Evolutionary conservation across 768 basidiomycete species (phyloP), one percentile per base, ranked within the genome.

Genomic region (Dendrothele bispora): DNA sequence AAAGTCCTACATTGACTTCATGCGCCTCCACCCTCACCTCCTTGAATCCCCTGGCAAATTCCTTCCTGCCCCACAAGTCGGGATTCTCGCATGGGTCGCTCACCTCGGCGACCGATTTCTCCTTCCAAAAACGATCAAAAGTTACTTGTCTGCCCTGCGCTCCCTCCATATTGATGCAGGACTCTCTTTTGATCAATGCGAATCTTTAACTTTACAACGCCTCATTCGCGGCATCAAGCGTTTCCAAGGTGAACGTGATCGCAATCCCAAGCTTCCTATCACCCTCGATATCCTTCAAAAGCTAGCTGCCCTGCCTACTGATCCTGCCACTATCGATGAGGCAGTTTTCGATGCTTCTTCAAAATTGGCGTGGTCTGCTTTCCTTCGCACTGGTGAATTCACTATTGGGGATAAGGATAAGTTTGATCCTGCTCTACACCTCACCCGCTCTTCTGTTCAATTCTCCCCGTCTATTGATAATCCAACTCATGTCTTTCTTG

Each of bases 151-250:
- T 7, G 39, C 27, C 17, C 41, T 64, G 40, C 49, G 54, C 43
- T 62, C 63, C 47, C 54, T 65, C 45, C 68, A 71, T 38, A 35
- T 63, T 29, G 60, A 71, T 25, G 40, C 52, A 6, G 62, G 57
- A 28, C 58, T 67, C n/a, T 51, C 62, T 17, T 60, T 60, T 24
- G 21, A 37, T 1, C 50, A 57, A 2, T 57, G 55, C 29, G 47
- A 65, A 26, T 64, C 64, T 8, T 55, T 56, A 1, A 55, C 55
- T 2, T 37, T 68, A 11, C 58, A 61, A 21, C 52, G 61, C 0
- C 43, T 69, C 30, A 54, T 69, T 35, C 49, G 65, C 0, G 68
- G 69, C 7, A 68, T 67, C 50, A 68, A 69, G 49, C 54, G 51
- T 5, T 58, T 56, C 29, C 53, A 61, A 34, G 63, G 68, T 1